These are phyloP conservation scores for Chenopodium berlandieri DNA, from an alignment of 148 eudicot species.

Conservation along the genomic window DNA sequence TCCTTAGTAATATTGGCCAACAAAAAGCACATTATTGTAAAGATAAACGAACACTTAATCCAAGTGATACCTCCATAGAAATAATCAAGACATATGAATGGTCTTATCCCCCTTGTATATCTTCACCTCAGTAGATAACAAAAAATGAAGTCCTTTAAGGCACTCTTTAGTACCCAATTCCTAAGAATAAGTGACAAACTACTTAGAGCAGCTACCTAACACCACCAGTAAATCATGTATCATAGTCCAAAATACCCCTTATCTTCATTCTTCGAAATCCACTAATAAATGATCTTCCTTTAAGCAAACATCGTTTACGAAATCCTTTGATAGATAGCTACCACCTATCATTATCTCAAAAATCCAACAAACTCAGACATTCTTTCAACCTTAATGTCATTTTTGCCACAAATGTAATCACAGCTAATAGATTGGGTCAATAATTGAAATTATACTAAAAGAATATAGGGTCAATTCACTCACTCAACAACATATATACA, in stretches of 20 bases:
- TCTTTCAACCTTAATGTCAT: background rate
- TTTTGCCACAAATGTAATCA: background rate
- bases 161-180: no score
- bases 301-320: background rate
- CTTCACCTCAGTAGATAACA: no score
- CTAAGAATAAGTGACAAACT: no score
- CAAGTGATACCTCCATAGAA: background rate
- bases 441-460: no score
- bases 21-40: no score
- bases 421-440: background rate
- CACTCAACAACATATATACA: background rate
- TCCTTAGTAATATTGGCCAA: background rate
- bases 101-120: no score
- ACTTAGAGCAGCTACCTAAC: no score
- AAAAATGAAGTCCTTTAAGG: no score
- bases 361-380: background rate
- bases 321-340: background rate
- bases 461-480: no score
- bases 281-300: background rate
- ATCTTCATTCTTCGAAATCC: background rate
- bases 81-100: background rate
- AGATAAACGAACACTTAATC: background rate
- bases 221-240: no score
- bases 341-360: background rate
- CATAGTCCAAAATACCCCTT: background rate